Evolutionary conservation across 306 rosid genomes (phyloP).

Genomic region (Prunus dulcis): DNA sequence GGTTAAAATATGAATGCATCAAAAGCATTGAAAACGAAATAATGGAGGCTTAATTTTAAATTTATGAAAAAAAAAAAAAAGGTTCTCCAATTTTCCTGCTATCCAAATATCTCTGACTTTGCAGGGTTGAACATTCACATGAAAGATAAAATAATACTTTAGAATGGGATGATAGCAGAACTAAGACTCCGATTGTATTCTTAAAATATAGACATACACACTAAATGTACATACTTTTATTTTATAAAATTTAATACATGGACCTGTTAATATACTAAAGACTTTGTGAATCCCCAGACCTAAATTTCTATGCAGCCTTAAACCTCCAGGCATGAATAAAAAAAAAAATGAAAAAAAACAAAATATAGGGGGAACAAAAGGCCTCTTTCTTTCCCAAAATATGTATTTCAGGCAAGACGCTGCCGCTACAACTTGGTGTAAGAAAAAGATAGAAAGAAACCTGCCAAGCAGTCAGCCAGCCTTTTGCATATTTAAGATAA

Average conservation of each 20-base stretch:
- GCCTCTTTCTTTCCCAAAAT: not conserved
- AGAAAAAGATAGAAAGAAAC: not conserved
- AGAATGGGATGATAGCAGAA: not conserved
- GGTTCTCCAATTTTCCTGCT: not conserved
- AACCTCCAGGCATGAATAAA: not conserved
- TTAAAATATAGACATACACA: not conserved
- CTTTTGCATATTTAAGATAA: not conserved
- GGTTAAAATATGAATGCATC: not conserved
- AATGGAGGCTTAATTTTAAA: not conserved
- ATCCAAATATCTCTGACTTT: not conserved
- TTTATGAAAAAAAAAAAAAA: too few relatives aligned
- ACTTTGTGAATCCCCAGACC: not conserved
- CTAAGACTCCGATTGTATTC: not conserved
- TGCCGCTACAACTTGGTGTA: not conserved
- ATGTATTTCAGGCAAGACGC: not conserved
- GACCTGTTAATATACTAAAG: not conserved
- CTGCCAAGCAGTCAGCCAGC: not conserved
- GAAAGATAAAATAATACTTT: not conserved
- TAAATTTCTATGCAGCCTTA: not conserved
- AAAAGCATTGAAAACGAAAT: not conserved
- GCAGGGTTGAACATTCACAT: not conserved
- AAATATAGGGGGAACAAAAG: not conserved
- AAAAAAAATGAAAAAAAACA: not conserved
- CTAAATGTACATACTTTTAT: too few relatives aligned
- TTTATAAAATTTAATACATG: not conserved